Evolutionary conservation across 2,329 filamentous ascomycete genomes (phyloP), one percentile per base, ranked within the genome.

Genomic region (Huntiella bhutanensis): DNA sequence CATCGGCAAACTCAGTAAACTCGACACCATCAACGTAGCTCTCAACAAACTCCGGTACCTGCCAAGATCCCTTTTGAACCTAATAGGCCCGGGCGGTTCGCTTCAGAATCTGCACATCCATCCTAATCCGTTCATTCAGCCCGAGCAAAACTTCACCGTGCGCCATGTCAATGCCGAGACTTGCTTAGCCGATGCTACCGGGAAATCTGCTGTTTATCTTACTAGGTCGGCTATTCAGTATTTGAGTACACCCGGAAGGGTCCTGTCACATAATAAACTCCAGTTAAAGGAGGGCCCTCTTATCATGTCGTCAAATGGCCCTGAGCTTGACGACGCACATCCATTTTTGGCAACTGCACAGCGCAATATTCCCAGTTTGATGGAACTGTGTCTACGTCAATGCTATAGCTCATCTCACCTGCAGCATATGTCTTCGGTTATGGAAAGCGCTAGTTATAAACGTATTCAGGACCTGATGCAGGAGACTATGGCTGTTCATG

Each of bases 21-120:
- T 85, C 3, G 62, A 64, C 43, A 68, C 74, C 43, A 67, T 85
- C 35, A 83, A 82, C 53, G 54, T 85, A 6, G 72, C 76, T 1
- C 70, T 78, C 45, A 84, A 83, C 51, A 59, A 61, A 4, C 62
- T 85, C 8, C 65, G 64, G 5, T 70, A 63, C 50, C 63, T 85
- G 1, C 80, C 80, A 0, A 70, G 65, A 46, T 77, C 82, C 55
- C 60, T 83, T 1, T 62, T 82, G 1, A 59, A 69, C 17, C 62
- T 82, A 2, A 58, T 81, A 15, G 58, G 62, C 32, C 55, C 58
- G 7, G 55, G 59, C 0, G 58, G 62, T 40, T 66, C 64, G 15
- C 62, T 80, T n/a, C 56, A 59, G 10, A 64, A 64, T 4, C 59
- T 82, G n/a, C 64, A 63, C 19, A 53, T 78, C 2, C 68, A 74